Percentiles rank a stretch among this genome's conserved stretches.
Evolutionary conservation across 768 basidiomycete species (phyloP).

Genomic region (Trametes cubensis): DNA sequence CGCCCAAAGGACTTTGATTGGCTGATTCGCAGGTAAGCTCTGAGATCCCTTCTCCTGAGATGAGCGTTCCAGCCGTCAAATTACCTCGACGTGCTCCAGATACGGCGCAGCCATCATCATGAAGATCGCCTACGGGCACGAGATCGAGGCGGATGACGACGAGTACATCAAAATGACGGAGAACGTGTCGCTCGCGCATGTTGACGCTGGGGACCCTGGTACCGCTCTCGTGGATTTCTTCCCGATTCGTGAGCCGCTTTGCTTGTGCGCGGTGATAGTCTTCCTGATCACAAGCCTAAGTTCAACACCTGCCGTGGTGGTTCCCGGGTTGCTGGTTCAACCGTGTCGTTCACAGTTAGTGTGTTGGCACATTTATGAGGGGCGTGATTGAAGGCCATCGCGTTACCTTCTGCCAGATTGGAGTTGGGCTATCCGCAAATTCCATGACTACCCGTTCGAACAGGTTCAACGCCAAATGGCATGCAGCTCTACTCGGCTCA

Average conservation of each 20-base stretch:
- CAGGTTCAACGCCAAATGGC: slow-evolving; percentile 21
- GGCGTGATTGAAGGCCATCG: too few relatives aligned
- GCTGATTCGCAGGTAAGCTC: slow-evolving; percentile 24
- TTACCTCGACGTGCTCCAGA: slow-evolving; percentile 1
- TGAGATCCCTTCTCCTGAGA: not conserved
- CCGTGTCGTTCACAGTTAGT: slow-evolving; percentile 23
- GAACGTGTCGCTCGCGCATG: slow-evolving; percentile 22
- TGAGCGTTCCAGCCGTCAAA: not conserved
- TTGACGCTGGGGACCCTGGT: slow-evolving; percentile 22
- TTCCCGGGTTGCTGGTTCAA: slow-evolving; percentile 26
- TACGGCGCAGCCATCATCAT: slow-evolving; percentile 23
- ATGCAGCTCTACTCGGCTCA: not conserved
- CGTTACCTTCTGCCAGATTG: slow-evolving; percentile 5
- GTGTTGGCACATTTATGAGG: too few relatives aligned
- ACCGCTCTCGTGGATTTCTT: slow-evolving; percentile 23
- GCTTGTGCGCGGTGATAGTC: not conserved
- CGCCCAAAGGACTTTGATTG: slow-evolving; percentile 20
- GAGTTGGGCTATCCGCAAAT: slow-evolving; percentile 18
- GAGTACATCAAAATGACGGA: slow-evolving; percentile 24
- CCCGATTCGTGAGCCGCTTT: slow-evolving; percentile 18
- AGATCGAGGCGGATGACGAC: slow-evolving; percentile 19
- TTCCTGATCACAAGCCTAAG: slow-evolving; percentile 2
- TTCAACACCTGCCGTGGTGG: slow-evolving; percentile 26
- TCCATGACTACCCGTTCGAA: slow-evolving; percentile 22
- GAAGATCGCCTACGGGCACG: slow-evolving; percentile 28